Percentiles rank a stretch among this genome's conserved stretches.
These are phyloP conservation scores for Bruguiera hainesii DNA, from an alignment of 441 rosid species.

Conservation along the genomic window DNA sequence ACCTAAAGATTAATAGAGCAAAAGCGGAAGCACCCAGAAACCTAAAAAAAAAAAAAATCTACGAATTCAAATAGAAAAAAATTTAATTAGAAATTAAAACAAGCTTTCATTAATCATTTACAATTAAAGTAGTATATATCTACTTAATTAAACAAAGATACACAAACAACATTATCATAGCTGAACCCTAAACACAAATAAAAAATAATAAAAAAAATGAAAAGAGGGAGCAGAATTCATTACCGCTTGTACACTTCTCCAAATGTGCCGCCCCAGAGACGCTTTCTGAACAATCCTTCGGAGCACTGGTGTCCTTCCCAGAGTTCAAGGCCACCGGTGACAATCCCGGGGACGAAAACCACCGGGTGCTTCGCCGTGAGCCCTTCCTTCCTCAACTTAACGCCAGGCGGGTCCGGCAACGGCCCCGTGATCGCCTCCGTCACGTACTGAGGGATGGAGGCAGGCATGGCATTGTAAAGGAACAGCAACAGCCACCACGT, in stretches of 20 bases:
- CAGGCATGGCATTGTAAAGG: conserved; percentile 74
- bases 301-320: conserved; percentile 86
- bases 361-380: conserved; percentile 65
- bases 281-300: conserved; percentile 70
- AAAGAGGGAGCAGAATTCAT: not conserved
- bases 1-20: too few relatives aligned
- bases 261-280: conserved; percentile 89
- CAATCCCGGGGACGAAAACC: conserved; percentile 81
- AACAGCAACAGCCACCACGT: conserved; percentile 79
- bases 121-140: too few relatives aligned
- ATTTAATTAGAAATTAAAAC: too few relatives aligned
- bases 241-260: conserved; percentile 83
- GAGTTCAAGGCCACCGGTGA: conserved; percentile 81
- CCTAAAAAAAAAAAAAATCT: too few relatives aligned
- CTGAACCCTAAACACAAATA: too few relatives aligned
- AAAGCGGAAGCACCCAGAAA: too few relatives aligned
- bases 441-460: conserved; percentile 72
- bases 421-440: conserved; percentile 87
- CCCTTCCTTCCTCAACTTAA: conserved; percentile 71
- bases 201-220: not conserved
- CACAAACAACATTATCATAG: too few relatives aligned
- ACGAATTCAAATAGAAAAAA: too few relatives aligned
- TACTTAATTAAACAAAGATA: too few relatives aligned
- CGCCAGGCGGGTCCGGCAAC: conserved; percentile 76
- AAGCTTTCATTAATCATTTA: too few relatives aligned